Base-by-base conservation (phyloP, 31 red algal genomes). In the Asparagopsis taxiformis region DNA sequence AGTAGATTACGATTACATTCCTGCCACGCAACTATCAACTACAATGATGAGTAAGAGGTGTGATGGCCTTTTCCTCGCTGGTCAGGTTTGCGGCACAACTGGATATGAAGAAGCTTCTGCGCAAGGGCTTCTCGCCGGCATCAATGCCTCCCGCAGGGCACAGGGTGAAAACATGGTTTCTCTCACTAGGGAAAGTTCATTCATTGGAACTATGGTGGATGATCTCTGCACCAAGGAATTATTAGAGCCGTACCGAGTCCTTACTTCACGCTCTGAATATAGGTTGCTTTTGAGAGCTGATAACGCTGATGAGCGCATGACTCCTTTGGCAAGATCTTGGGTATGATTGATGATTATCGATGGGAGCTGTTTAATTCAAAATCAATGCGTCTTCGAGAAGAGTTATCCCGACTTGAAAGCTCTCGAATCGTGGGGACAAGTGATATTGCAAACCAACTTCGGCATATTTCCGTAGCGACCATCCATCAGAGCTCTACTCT, bases 71-170 rank as follows among this genome's bases (percentile, higher is more conserved):
- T 99, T 84, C 55, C 50, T 99, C 25, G 96, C 96, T 6, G 97
- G 91, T 11, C 97, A 99, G 37, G 83, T 99, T 13, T 85, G 77
- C 58, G 97, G 97, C 13, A 99, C 97, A 4, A 99, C 97, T 20
- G 97, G 97, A 13, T 99, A 99, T 69, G 97, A 99, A 56, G 97
- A 99, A 69, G 97, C 91, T 36, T 87, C 97, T 0, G 93, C 97
- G 8, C 97, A 99, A 66, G 97, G 97, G 21, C 61, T 96, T 31
- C 44, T 99, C 16, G 82, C 97, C 1, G 97, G 97, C 44, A 80
- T 99, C 39, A 99, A 99, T 65, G 97, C 97, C 1, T 52, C 88
- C 4, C 59, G 65, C 52, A 43, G 22, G 19, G 83, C 79, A 55
- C 58, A 63, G 26, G 52, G 73, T 3, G 51, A 80, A 64, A 53